Base-by-base conservation (phyloP, 2,329 filamentous ascomycete genomes). In the Fusarium praegraminearum region DNA sequence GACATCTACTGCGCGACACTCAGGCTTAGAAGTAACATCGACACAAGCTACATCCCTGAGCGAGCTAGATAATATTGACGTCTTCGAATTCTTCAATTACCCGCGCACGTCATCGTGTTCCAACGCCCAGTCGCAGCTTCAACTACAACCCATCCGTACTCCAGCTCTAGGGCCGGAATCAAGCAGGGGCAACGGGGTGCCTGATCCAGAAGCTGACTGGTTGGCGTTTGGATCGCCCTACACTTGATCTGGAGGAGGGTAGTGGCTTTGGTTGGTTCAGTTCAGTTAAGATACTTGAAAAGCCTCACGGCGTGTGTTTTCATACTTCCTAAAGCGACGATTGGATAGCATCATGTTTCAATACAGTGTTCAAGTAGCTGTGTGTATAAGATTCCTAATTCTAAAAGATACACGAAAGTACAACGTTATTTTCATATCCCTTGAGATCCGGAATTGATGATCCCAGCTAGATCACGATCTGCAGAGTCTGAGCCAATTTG, bases 61-160 rank as follows among this genome's bases (percentile, higher is more conserved):
- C 63, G 81, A 83, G 58, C 74, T 83, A 4, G 82, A 83, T 61
- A 80, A 78, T 45, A 81, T 83, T 22, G 81, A 83, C 28, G 76
- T 83, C 5, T 83, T 83, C 45, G 81, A 83, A 66, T 83, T 83
- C 59, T 83, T 83, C 72, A 82, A 83, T 26, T 81, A 80, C 43
- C 81, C 81, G 15, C 80, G 79, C 20, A 59, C 79, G 2, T 57
- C 73, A 1, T 60, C 69, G 12, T 57, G 60, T 0, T 51, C 71
- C 0, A 69, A 60, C 7, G 70, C 72, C 2, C 76, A 79, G 32
- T 59, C 57, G 0, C 62, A 62, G 12, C 4, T 32, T 13, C 62
- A 62, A 9, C 12, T 35, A 4, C 63, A 60, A 12, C 46, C 51
- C 6, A 51, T 57, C 22, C 62, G 67, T 7, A 20, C 54, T 11